Percentiles rank a stretch among this genome's conserved stretches.
phyloP scores from a whole-genome alignment of 768 basidiomycete species.

The Crassisporium funariophilum region DNA sequence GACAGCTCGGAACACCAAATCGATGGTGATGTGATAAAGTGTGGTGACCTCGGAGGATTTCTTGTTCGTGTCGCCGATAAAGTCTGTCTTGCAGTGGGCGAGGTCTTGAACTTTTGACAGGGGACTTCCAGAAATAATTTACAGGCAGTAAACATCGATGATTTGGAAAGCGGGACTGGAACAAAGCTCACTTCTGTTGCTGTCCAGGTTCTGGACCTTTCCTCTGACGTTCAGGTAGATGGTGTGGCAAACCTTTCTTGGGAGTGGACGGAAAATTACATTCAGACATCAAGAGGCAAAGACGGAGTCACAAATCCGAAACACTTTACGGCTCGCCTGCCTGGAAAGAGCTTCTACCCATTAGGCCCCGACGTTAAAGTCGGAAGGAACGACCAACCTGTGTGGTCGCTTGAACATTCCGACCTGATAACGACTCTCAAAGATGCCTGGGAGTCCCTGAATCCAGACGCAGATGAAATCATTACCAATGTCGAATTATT shows the following conservation, averaged over 20 bases:
- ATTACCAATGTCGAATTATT: background rate
- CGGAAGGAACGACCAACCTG: background rate
- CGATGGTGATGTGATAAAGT: background rate
- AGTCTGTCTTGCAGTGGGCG: conserved; percentile 3
- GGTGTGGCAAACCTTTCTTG: background rate
- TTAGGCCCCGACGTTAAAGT: background rate
- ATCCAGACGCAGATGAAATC: background rate
- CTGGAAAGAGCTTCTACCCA: background rate
- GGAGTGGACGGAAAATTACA: background rate
- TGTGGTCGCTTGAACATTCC: background rate
- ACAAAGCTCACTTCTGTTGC: background rate
- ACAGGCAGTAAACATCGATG: background rate
- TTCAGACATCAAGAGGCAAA: background rate
- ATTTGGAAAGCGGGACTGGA: background rate
- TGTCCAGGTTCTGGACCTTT: background rate
- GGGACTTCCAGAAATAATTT: background rate
- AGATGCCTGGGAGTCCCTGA: background rate
- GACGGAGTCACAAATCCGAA: background rate
- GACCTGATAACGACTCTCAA: background rate
- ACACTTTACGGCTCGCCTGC: background rate
- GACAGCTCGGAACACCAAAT: too few relatives aligned
- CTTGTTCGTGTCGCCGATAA: background rate
- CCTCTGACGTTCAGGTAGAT: background rate
- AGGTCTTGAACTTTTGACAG: conserved; percentile 2
- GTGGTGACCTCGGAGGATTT: background rate